Evolutionary conservation across 2,329 filamentous ascomycete species (phyloP), one percentile per base, ranked within the genome.

Genomic region (Scedosporium minutisporum): DNA sequence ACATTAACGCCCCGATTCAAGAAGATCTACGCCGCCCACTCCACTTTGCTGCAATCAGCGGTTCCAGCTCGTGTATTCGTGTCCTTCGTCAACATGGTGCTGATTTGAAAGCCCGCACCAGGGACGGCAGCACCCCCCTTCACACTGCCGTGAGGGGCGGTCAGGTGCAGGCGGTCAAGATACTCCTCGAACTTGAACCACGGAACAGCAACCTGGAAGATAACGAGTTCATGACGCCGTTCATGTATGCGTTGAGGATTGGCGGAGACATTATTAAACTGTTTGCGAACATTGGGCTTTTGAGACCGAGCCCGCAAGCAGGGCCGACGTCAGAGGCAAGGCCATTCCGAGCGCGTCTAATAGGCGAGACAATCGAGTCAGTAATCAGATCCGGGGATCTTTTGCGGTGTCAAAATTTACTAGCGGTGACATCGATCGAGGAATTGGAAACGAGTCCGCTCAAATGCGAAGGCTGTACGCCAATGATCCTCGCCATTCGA

Each of bases 101-200:
- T 6, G 65, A 74, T 27, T 60, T 76, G 4, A 65, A 67, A 6
- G 65, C 67, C 0, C 64, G 64, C 1, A 73, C 76, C 21, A 55
- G 62, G 1, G 61, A 64, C 0, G 71, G 71, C 0, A 71, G 72
- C 21, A 76, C 75, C 1, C 75, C 76, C 0, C 60, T 77, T 10
- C 60, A 64, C 57, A 33, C 38, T 6, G 60, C 57, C 6, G 48
- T 64, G 25, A 5, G n/a, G 27, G 14, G 25, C 38, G 57, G 46
- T 12, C 48, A 57, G 60, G 44, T 33, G 2, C 60, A 55, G 48
- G 46, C 60, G 12, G 48, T 61, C 16, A 61, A 61, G 48, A 57
- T 51, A 4, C 60, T 61, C 4, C 60, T 61, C n/a, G 60, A 57
- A 33, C 48, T 61, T 21, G 48, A 51, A 3, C 42, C n/a, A 18